Evolutionary conservation across 1,139 yeast genomes (phyloP), one percentile per base, ranked within the genome.

Genomic region (Geotrichum klebahnii): DNA sequence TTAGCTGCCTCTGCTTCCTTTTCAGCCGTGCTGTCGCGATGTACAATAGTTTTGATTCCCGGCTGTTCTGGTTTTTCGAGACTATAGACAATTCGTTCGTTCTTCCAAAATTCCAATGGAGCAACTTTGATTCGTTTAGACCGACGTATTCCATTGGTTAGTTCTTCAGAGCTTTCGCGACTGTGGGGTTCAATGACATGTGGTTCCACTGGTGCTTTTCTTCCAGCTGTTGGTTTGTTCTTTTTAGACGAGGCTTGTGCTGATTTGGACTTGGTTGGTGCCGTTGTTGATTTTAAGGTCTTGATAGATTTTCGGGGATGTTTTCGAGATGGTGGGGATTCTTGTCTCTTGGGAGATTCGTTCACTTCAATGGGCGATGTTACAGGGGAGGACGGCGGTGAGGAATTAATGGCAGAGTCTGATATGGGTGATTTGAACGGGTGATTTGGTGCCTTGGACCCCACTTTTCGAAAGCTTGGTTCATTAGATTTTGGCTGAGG

Each of bases 91-190:
- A 84, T 77, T 53, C 81, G 73, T 65, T 89, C 96, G 62, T 84
- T 85, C 64, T 86, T 78, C 96, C 97, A 88, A 63, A 76, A 85
- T 9, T 89, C 92, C 56, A 88, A 70, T 0, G 96, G 95, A 1
- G 84, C 79, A 5, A 85, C 75, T 57, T 78, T 77, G 0, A 79
- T 77, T 60, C 96, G 74, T 40, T 75, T 73, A 0, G 96, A 84
- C 55, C 79, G 68, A 55, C 85, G 60, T 20, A 59, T 40, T n/a
- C 57, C 58, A 22, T 35, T 43, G 57, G 9, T 24, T n/a, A 36
- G 36, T 16, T 44, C 47, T 31, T 60, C 48, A 10, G 41, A 31
- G n/a, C 77, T 59, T 37, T 37, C 39, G 16, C 51, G 45, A n/a
- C 37, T 31, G 33, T 26, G 22, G 26, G 44, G 22, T 16, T 39